Evolutionary conservation across 176 grass and related monocot species (phyloP), one percentile per base, ranked within the genome.

Genomic region (bread wheat (Triticum aestivum)): DNA sequence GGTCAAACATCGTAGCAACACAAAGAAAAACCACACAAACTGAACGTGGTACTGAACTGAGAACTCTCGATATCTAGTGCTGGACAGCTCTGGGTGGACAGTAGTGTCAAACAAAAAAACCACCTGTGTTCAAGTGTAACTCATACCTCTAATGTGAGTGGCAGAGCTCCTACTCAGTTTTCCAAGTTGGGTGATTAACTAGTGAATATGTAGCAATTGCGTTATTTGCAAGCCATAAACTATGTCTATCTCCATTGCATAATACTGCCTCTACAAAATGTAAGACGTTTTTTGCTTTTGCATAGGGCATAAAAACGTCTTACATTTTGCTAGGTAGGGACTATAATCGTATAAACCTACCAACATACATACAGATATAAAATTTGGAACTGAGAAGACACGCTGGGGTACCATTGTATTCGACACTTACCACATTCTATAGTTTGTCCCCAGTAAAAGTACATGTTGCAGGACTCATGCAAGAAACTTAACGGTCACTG

Each of bases 391-490:
- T 79, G 20, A 41, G 65, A 74, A 74, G 20, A 80, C 61, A 67
- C 80, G 59, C 1, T 58, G 18, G 15, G 13, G 33, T 75, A 84
- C 69, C 49, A 51, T 33, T 20, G n/a, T 39, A 69, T 67, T 74
- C 49, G 13, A 64, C 21, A 77, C 15, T 51, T 75, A n/a, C 15
- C 18, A 3, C 83, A 80, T 61, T 33, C 75, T 83, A 65, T 65
- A 73, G 79, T 84, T 80, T 65, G 47, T 59, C 75, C 49, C 12
- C 20, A 66, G 61, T 59, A 37, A 80, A 64, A 41, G 83, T 45
- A 26, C 12, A 54, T 20, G 26, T 67, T 67, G 65, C 61, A 11
- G 42, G 65, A 52, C 33, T 79, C 59, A 3, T 54, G 17, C 52
- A 86, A 70, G 24, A 30, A 70, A 68, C 69, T 59, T 69, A 47